phyloP scores from a whole-genome alignment of 345 rosid species.

The Gossypium anomalum region DNA sequence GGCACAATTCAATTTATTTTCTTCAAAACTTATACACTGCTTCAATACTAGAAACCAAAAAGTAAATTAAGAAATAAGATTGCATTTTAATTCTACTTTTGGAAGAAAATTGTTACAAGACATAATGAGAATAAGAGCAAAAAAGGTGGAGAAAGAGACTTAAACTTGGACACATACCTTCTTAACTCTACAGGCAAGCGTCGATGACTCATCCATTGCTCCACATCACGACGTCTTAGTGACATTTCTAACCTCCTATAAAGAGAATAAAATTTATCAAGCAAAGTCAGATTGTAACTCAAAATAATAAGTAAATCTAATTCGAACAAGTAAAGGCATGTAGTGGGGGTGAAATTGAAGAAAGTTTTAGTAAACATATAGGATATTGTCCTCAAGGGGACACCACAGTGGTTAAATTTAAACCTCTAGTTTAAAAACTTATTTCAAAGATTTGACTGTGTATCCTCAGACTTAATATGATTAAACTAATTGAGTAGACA shows the following conservation, averaged over 20 bases:
- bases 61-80: neutral
- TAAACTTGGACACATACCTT: constrained; percentile 32
- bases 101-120: neutral
- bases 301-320: neutral
- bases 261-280: constrained; percentile 13
- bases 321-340: neutral
- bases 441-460: neutral
- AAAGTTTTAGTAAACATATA: neutral
- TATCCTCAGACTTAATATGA: neutral
- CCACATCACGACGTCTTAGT: constrained; percentile 82
- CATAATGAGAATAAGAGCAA: neutral
- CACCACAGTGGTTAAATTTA: neutral
- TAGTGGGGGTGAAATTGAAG: neutral
- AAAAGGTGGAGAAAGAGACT: neutral
- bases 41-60: neutral
- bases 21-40: neutral
- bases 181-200: constrained; percentile 61
- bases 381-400: neutral
- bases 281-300: constrained; percentile 1
- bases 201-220: constrained; percentile 94
- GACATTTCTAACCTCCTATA: constrained; percentile 78
- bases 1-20: neutral
- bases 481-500: neutral
- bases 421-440: neutral
- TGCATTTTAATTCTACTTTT: neutral